A percentile compares a stretch with the other conserved stretches of the same genome.
These are phyloP conservation scores for Gossypium davidsonii DNA, from an alignment of 441 rosid species.

Conservation along the genomic window DNA sequence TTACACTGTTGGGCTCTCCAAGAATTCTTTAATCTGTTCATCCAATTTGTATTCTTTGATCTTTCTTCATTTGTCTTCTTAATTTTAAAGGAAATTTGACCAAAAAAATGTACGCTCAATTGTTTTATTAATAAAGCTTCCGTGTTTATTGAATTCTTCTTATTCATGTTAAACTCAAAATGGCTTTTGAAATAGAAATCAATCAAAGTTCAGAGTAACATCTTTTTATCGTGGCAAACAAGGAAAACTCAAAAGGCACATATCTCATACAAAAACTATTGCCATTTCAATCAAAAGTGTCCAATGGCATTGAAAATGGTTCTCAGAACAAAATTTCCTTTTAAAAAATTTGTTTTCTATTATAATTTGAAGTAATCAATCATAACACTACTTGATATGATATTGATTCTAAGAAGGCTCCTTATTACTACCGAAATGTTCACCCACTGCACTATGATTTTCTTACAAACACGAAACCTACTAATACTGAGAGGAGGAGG, in stretches of 20 bases:
- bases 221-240: not conserved
- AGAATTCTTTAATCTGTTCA: not conserved
- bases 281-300: not conserved
- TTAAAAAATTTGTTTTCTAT: not conserved
- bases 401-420: not conserved
- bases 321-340: not conserved
- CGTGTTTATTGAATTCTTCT: not conserved
- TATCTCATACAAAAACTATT: not conserved
- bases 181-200: not conserved
- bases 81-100: not conserved
- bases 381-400: not conserved
- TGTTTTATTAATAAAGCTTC: not conserved
- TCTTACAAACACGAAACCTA: constrained; percentile 44
- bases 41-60: not conserved
- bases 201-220: not conserved
- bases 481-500: constrained; percentile 47
- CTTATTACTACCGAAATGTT: not conserved
- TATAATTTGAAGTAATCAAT: not conserved
- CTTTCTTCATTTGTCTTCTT: not conserved
- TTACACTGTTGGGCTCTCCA: not conserved
- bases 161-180: not conserved
- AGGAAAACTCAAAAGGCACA: not conserved
- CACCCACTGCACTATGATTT: constrained; percentile 16
- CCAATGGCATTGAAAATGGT: not conserved
- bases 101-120: not conserved